Evolutionary conservation across 768 basidiomycete genomes (phyloP), one percentile per base, ranked within the genome.

Genomic region (Hemileccinum impolitum): DNA sequence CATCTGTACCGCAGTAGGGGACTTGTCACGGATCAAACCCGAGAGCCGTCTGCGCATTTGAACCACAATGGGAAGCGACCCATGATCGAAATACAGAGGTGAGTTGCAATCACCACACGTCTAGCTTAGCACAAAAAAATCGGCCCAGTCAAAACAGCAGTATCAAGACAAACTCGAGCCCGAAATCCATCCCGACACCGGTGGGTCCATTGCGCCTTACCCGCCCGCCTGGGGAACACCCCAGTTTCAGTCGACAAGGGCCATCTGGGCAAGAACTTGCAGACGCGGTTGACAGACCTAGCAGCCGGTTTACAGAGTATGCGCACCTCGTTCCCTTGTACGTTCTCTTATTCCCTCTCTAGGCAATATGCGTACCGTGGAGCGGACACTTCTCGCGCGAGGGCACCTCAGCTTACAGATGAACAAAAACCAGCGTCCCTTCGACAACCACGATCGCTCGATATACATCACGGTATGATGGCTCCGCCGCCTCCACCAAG

Each of bases 351-450:
- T 42, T 23, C n/a, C n/a, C 38, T 45, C 21, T 45, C 56, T 44
- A 90, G 88, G 51, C 79, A 85, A 65, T 90, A 81, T 62, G 78
- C 80, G n/a, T 90, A 85, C 63, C 69, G 64, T 5, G 76, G 77
- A 19, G 74, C 77, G 19, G 70, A 73, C 17, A 73, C 70, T 30
- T 64, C 73, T 37, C 77, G 73, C 49, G 64, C 61, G 44, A 72
- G 71, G 31, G 56, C 66, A 3, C 71, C 72, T 15, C 66, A 64
- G 30, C 60, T 74, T 18, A 66, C 76, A 14, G 72, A 75, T 56
- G 63, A 64, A 47, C 83, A 81, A 56, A 54, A 41, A 28, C 54
- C 67, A 15, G 64, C 70, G 7, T 71, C 76, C 3, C 58, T 66
- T n/a, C 60, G 65, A 21, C 74, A 75, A 44, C 66, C 74, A 38